Evolutionary conservation across 2,329 filamentous ascomycete species (phyloP).

Genomic region (Botrytis cinerea): DNA sequence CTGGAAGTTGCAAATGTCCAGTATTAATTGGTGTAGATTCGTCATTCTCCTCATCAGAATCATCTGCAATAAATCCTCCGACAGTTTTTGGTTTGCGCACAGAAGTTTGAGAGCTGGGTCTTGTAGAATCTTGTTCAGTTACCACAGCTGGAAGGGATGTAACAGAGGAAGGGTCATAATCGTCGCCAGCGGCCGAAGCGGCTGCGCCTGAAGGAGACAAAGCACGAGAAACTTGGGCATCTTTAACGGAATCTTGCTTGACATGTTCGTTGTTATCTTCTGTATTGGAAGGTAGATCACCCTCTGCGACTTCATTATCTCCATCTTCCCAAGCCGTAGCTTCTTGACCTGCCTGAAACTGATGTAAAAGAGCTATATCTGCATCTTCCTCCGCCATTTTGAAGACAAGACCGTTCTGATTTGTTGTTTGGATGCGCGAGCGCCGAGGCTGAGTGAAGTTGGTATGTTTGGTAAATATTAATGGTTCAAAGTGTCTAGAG

Average conservation of each 20-base stretch:
- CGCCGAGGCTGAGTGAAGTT: neutral
- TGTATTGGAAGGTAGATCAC: slow-evolving; percentile 42
- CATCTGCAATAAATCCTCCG: slow-evolving; percentile 43
- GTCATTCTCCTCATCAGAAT: slow-evolving; percentile 43
- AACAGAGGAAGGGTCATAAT: slow-evolving; percentile 42
- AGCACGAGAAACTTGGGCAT: slow-evolving; percentile 44
- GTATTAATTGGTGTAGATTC: slow-evolving; percentile 33
- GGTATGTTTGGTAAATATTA: neutral
- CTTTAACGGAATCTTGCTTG: slow-evolving; percentile 43
- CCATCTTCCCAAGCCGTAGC: slow-evolving; percentile 39
- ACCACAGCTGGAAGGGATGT: slow-evolving; percentile 38
- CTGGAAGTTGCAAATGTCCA: slow-evolving; percentile 34
- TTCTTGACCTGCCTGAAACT: slow-evolving; percentile 43
- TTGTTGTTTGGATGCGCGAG: slow-evolving; percentile 12
- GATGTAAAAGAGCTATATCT: slow-evolving; percentile 44
- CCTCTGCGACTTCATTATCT: slow-evolving; percentile 36
- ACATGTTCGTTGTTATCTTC: slow-evolving; percentile 43
- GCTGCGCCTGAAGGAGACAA: slow-evolving; percentile 41
- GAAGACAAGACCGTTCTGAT: slow-evolving; percentile 22
- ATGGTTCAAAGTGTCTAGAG: neutral
- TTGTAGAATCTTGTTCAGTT: slow-evolving; percentile 37
- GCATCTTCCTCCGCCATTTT: slow-evolving; percentile 43
- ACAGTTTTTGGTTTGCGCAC: slow-evolving; percentile 41
- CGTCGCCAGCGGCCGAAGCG: slow-evolving; percentile 40
- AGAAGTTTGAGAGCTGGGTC: slow-evolving; percentile 41